Percentiles rank a stretch among this genome's conserved stretches.
Evolutionary conservation across 192 early-diverging fungal species (phyloP).

Genomic region (Coemansia sp.): DNA sequence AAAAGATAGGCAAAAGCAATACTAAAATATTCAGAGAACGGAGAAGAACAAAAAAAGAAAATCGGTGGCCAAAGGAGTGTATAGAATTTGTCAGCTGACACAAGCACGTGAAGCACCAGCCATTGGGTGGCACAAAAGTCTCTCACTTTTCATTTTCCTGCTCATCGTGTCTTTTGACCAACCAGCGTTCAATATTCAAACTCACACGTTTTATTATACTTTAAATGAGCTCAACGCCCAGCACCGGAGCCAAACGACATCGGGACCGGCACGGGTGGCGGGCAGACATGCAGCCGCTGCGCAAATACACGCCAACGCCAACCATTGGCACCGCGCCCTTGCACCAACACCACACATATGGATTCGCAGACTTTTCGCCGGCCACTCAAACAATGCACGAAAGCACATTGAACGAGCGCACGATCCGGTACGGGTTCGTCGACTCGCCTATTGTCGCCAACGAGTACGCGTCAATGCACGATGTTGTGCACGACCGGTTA

Average conservation of each 20-base stretch:
- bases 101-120: constrained; percentile 5
- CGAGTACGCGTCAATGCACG: constrained; percentile 43
- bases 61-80: neutral
- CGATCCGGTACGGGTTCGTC: constrained; percentile 65
- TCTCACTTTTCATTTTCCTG: neutral
- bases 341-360: constrained; percentile 27
- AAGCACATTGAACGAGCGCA: constrained; percentile 59
- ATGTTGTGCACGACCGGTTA: constrained; percentile 37
- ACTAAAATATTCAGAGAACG: neutral
- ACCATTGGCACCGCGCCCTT: constrained; percentile 29
- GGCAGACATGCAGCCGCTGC: constrained; percentile 33
- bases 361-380: constrained; percentile 60
- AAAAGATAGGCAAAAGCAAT: neutral
- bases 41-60: constrained; percentile 5
- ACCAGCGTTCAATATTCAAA: too few relatives aligned
- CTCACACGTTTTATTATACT: neutral
- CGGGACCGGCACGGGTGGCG: constrained; percentile 24
- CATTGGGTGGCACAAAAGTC: constrained; percentile 13
- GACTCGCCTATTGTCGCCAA: constrained; percentile 52
- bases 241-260: constrained; percentile 10
- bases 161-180: neutral
- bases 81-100: constrained; percentile 10
- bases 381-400: constrained; percentile 46
- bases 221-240: constrained; percentile 2
- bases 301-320: constrained; percentile 45